Evolutionary conservation across 805 yeast genomes (phyloP).

Genomic region (Candida stauntonica): DNA sequence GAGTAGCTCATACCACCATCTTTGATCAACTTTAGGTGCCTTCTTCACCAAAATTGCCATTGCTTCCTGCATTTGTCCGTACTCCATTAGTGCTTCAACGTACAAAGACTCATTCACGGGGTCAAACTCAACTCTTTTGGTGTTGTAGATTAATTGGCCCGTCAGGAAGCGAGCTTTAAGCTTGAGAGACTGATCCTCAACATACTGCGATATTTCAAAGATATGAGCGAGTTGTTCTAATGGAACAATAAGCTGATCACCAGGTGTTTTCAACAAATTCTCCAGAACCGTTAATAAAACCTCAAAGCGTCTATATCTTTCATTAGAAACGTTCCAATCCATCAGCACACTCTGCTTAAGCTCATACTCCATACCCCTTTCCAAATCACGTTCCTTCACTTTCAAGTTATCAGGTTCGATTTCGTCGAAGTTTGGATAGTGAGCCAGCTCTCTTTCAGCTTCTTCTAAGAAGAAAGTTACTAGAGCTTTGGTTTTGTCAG

Average conservation of each 20-base stretch:
- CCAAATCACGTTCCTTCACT: constrained; percentile 7
- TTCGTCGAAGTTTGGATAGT: constrained; percentile 17
- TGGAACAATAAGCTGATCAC: constrained; percentile 24
- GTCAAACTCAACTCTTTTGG: constrained; percentile 42
- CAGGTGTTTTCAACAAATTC: constrained; percentile 5
- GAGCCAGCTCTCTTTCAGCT: constrained; percentile 12
- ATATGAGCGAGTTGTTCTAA: constrained; percentile 31
- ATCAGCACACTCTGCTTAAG: constrained; percentile 7
- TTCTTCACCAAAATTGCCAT: constrained; percentile 31
- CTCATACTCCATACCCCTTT: constrained; percentile 18
- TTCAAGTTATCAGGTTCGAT: constrained; percentile 3
- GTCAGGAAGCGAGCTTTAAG: constrained; percentile 33
- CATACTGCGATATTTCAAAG: constrained; percentile 38
- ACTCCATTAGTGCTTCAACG: constrained; percentile 39
- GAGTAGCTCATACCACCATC: constrained; percentile 55
- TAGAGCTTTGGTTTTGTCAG: constrained; percentile 13
- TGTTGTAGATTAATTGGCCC: constrained; percentile 40
- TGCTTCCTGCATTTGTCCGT: constrained; percentile 34
- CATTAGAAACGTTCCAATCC: constrained; percentile 9
- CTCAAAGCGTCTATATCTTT: constrained; percentile 16
- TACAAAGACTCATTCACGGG: constrained; percentile 47
- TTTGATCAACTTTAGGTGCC: constrained; percentile 32
- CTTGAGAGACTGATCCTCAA: constrained; percentile 30
- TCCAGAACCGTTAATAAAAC: constrained; percentile 15
- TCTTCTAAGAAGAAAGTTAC: constrained; percentile 16